Base-by-base conservation (phyloP, 192 early-diverging fungal species). In the Rhizophagus prolifer region DNA sequence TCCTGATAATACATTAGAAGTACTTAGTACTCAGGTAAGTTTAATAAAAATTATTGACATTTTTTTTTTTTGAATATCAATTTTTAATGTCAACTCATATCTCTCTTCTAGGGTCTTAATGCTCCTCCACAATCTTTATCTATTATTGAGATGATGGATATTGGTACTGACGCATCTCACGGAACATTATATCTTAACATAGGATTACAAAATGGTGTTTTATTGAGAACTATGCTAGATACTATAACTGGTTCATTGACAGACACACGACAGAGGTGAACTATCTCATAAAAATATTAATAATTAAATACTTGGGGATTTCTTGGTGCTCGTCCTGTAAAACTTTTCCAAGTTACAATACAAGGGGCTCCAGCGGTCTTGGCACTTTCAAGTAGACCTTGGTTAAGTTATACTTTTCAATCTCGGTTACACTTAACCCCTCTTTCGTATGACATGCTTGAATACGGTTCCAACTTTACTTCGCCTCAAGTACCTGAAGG, bases 401-500 rank as follows among this genome's bases (percentile, higher is more conserved):
- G 97, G 97, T 78, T 97, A 34, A 92, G 90, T 68, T 96, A 94
- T 80, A 90, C 88, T 46, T 88, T 88, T 80, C 92, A 94, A 75
- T 88, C 87, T 0, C 83, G 94, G 25, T 83, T 88, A 30, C 90
- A 91, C 61, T 79, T 95, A 10, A 91, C 92, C 14, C 97, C 97
- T n/a, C 84, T 99, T 23, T 88, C 90, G 34, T 95, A 95, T 78
- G 94, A 97, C 34, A 81, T 87, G 50, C 80, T 99, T 19, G 95
- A 95, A 82, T 94, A 85, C 83, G 97, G 94, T 19, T 84, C 92
- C 8, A 88, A 87, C 8, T 95, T 99, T 75, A 86, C 84, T 50
- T 94, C 94, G 12, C 94, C 95, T 60, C 93, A 94, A 79, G 95
- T 93, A 63, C 86, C 91, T 2, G 96, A 96, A 78, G 95, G 94